These are phyloP conservation scores for Bremia lactucae DNA, from an alignment of 352 stramenopile species.

Conservation along the genomic window DNA sequence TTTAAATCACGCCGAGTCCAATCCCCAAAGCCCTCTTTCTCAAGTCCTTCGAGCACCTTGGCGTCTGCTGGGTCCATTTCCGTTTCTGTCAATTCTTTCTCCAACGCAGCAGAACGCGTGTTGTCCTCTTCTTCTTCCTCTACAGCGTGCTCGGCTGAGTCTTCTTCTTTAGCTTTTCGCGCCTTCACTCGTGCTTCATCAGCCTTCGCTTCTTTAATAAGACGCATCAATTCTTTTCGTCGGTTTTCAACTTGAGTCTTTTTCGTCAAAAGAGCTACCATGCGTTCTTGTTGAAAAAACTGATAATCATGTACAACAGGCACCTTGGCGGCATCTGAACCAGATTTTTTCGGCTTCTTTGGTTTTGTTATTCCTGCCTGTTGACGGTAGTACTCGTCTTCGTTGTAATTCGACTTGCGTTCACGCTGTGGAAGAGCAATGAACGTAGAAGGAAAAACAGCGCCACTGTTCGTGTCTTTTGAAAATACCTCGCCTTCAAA, in stretches of 20 bases:
- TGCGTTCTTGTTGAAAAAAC: constrained; percentile 87
- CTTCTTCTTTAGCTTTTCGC: constrained; percentile 56
- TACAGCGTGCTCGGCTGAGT: constrained; percentile 50
- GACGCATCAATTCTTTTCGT: constrained; percentile 67
- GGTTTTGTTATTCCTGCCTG: constrained; percentile 68
- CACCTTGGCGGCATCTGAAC: constrained; percentile 82
- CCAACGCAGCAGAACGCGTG: constrained; percentile 44
- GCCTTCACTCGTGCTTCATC: constrained; percentile 74
- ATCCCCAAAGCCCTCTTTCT: constrained; percentile 90
- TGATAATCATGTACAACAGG: constrained; percentile 92
- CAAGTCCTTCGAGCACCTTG: constrained; percentile 58
- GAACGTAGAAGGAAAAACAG: constrained; percentile 85
- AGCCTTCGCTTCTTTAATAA: constrained; percentile 75
- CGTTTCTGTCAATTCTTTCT: constrained; percentile 73
- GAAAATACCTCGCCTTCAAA: constrained; percentile 85
- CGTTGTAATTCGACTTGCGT: constrained; percentile 91
- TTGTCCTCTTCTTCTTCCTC: constrained; percentile 49
- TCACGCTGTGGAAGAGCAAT: constrained; percentile 78
- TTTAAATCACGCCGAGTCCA: constrained; percentile 89
- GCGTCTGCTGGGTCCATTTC: constrained; percentile 60
- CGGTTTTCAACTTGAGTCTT: constrained; percentile 87
- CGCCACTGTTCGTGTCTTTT: constrained; percentile 74
- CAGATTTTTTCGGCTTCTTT: constrained; percentile 83
- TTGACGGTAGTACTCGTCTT: constrained; percentile 94
- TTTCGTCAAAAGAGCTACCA: constrained; percentile 79